Evolutionary conservation across 371 early-diverging fungal species (phyloP).

Genomic region (Mortierella sp.): DNA sequence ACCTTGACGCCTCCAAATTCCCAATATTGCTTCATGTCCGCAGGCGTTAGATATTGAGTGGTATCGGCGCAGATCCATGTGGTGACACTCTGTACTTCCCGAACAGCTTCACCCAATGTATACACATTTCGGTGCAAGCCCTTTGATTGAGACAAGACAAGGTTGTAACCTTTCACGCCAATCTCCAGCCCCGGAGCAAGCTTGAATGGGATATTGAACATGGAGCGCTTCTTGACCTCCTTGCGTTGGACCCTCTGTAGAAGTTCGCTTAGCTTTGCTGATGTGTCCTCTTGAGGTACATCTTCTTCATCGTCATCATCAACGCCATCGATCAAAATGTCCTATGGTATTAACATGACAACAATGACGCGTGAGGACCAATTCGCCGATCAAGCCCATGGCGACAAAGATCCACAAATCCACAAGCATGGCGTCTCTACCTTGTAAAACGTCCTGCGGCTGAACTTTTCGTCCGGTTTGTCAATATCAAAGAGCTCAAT

Average conservation of each 20-base stretch:
- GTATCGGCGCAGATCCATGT: slow-evolving; percentile 69
- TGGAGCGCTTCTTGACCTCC: slow-evolving; percentile 66
- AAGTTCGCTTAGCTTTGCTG: slow-evolving; percentile 60
- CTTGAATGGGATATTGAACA: slow-evolving; percentile 63
- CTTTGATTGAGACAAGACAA: slow-evolving; percentile 62
- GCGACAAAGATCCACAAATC: too few relatives aligned
- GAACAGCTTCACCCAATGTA: slow-evolving; percentile 59
- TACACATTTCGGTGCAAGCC: slow-evolving; percentile 58
- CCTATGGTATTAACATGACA: slow-evolving; percentile 6
- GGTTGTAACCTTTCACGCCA: slow-evolving; percentile 69
- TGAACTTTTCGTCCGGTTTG: slow-evolving; percentile 56
- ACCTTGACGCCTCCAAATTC: slow-evolving; percentile 50
- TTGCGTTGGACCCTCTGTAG: slow-evolving; percentile 60
- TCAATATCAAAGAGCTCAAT: slow-evolving; percentile 70
- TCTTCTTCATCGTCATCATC: slow-evolving; percentile 32
- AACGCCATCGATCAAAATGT: slow-evolving; percentile 25
- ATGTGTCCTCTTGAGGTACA: slow-evolving; percentile 9
- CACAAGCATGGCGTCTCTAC: slow-evolving; percentile 22
- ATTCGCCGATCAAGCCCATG: too few relatives aligned
- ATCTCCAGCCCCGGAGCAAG: slow-evolving; percentile 65
- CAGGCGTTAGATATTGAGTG: slow-evolving; percentile 57
- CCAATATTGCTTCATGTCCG: slow-evolving; percentile 61
- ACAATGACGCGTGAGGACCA: too few relatives aligned
- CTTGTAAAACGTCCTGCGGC: slow-evolving; percentile 60
- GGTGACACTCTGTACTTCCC: slow-evolving; percentile 65